A percentile compares a stretch with the other conserved stretches of the same genome.
Evolutionary conservation across 2,329 filamentous ascomycete genomes (phyloP).

Genomic region (Hypoxylon sp.): DNA sequence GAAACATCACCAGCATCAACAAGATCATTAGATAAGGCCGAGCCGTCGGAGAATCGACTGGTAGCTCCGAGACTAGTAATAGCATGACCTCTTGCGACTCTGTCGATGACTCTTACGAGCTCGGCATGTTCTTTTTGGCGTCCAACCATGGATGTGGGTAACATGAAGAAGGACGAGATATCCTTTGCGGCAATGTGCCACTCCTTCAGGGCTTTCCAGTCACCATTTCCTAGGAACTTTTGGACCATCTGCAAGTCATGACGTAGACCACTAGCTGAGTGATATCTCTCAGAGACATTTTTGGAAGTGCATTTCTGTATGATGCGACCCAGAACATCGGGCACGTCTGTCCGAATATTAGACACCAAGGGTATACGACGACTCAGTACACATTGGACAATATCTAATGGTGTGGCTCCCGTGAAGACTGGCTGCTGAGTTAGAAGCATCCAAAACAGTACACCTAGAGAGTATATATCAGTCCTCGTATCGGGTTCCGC

Average conservation of each 20-base stretch:
- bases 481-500: conserved; percentile 92
- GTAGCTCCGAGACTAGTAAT: conserved; percentile 60
- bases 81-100: conserved; percentile 76
- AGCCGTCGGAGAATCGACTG: conserved; percentile 67
- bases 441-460: conserved; percentile 89
- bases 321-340: conserved; percentile 84
- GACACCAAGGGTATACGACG: conserved; percentile 84
- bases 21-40: conserved; percentile 66
- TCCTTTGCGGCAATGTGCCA: conserved; percentile 87
- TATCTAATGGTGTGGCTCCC: conserved; percentile 85
- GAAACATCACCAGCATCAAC: conserved; percentile 67
- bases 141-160: conserved; percentile 86
- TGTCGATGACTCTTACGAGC: conserved; percentile 82
- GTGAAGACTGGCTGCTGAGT: conserved; percentile 85
- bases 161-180: conserved; percentile 91
- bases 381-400: conserved; percentile 89
- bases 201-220: conserved; percentile 77
- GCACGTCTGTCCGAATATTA: conserved; percentile 83
- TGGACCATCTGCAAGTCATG: conserved; percentile 83
- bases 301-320: conserved; percentile 95
- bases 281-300: conserved; percentile 87
- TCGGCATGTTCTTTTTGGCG: conserved; percentile 78
- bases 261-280: conserved; percentile 88
- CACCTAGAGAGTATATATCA: conserved; percentile 92
- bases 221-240: conserved; percentile 80